Evolutionary conservation across 1,284 basidiomycete genomes (phyloP).

Genomic region (Coniophora puteana): DNA sequence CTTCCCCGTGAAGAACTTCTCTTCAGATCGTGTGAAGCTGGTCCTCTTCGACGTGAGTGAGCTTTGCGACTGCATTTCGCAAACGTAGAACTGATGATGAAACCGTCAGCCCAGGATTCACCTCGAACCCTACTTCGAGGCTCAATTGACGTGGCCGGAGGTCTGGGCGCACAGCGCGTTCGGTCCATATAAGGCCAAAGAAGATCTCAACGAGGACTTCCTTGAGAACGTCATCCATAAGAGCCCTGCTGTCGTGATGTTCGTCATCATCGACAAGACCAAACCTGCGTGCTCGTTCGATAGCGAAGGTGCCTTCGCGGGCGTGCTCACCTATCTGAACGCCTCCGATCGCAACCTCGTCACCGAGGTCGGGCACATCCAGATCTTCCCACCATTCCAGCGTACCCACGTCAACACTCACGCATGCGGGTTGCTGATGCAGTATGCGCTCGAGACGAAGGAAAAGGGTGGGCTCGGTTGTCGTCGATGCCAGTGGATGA

Average conservation of each 20-base stretch:
- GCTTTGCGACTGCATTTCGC: no score
- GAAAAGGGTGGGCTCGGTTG: constrained; percentile 47
- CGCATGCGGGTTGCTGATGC: constrained; percentile 52
- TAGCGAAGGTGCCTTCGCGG: no score
- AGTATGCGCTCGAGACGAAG: constrained; percentile 46
- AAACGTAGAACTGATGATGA: no score
- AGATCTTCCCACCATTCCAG: constrained; percentile 53
- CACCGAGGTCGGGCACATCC: constrained; percentile 46
- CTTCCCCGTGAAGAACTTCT: no score
- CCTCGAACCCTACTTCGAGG: no score
- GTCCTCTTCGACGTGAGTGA: no score
- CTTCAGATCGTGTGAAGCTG: no score
- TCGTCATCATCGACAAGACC: constrained; percentile 49
- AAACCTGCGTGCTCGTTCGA: no score
- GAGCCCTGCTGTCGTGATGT: constrained; percentile 32
- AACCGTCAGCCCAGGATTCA: no score
- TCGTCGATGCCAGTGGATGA: constrained; percentile 58
- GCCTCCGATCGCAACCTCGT: no score
- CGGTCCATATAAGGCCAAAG: constrained; percentile 27
- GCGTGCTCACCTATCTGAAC: no score
- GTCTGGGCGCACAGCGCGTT: constrained; percentile 37
- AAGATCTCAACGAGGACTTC: constrained; percentile 30
- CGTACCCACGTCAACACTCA: constrained; percentile 58
- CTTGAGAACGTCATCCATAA: constrained; percentile 31
- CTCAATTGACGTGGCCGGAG: no score